Percentiles rank a stretch among this genome's conserved stretches.
Evolutionary conservation across 345 rosid genomes (phyloP).

Genomic region (Iberis pinnata): DNA sequence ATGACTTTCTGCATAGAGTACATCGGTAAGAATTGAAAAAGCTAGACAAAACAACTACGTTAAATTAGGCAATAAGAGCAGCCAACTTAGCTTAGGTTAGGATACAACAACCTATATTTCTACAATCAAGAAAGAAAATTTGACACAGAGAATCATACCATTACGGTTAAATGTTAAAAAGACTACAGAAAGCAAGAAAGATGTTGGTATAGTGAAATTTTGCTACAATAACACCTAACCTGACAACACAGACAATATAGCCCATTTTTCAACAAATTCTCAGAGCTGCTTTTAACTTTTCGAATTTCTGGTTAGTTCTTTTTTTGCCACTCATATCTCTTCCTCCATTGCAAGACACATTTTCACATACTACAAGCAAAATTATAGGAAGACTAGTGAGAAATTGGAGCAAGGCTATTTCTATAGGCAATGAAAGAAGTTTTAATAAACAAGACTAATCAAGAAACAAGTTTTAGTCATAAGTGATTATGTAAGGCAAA

Average conservation of each 20-base stretch:
- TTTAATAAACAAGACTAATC: neutral
- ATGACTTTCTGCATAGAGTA: no score
- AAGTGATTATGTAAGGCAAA: conserved; percentile 22
- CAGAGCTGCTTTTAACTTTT: neutral
- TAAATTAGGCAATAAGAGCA: no score
- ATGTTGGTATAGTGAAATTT: no score
- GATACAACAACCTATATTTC: no score
- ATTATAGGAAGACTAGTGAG: neutral
- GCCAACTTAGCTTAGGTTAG: no score
- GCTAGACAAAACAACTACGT: no score
- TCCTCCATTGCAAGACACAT: neutral
- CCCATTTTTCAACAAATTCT: conserved; percentile 5
- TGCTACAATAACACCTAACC: neutral
- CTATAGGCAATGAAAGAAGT: neutral
- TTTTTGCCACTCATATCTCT: neutral
- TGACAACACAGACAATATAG: neutral
- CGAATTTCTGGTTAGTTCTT: neutral
- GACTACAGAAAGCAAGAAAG: no score
- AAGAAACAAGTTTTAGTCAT: neutral
- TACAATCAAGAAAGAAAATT: no score
- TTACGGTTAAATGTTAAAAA: no score
- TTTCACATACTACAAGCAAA: neutral
- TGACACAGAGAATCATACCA: no score
- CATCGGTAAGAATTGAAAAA: no score
- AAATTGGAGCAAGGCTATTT: neutral